Evolutionary conservation across 2,329 filamentous ascomycete genomes (phyloP).

Genomic region (Anisogramma anomala): DNA sequence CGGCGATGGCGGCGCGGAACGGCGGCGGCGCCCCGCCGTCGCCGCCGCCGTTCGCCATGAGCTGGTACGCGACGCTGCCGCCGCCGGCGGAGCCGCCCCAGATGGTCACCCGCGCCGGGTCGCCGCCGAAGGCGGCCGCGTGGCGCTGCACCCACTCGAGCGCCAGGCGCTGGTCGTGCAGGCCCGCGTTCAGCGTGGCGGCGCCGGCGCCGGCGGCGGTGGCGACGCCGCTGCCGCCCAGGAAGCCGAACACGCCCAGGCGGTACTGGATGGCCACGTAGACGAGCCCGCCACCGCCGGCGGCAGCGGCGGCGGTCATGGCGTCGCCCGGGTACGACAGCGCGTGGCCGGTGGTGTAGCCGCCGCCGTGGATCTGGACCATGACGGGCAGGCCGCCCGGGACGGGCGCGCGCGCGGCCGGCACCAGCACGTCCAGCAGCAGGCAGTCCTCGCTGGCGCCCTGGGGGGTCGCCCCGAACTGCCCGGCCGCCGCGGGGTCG

Average conservation of each 20-base stretch:
- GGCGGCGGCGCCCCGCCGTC: conserved; percentile 33
- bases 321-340: conserved; percentile 4
- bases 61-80: conserved; percentile 42
- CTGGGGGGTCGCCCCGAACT: background rate
- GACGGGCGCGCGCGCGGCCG: conserved; percentile 14
- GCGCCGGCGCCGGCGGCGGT: conserved; percentile 37
- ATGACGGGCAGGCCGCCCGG: conserved; percentile 11
- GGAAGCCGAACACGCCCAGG: conserved; percentile 50
- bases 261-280: conserved; percentile 53
- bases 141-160: conserved; percentile 51
- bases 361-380: conserved; percentile 15
- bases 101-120: conserved; percentile 46
- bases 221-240: conserved; percentile 44
- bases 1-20: conserved; percentile 34
- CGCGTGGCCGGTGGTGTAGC: conserved; percentile 7
- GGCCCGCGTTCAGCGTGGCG: conserved; percentile 49
- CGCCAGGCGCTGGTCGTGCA: conserved; percentile 51
- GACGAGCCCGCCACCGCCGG: conserved; percentile 25
- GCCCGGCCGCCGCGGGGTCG: background rate
- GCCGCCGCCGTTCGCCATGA: conserved; percentile 36
- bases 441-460: conserved; percentile 24
- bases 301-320: conserved; percentile 6
- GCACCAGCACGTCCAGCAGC: conserved; percentile 24
- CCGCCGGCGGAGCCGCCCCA: conserved; percentile 49
- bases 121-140: conserved; percentile 46